These are phyloP conservation scores for Asparagopsis taxiformis DNA, from an alignment of 31 red algal genomes.

Conservation along the genomic window DNA sequence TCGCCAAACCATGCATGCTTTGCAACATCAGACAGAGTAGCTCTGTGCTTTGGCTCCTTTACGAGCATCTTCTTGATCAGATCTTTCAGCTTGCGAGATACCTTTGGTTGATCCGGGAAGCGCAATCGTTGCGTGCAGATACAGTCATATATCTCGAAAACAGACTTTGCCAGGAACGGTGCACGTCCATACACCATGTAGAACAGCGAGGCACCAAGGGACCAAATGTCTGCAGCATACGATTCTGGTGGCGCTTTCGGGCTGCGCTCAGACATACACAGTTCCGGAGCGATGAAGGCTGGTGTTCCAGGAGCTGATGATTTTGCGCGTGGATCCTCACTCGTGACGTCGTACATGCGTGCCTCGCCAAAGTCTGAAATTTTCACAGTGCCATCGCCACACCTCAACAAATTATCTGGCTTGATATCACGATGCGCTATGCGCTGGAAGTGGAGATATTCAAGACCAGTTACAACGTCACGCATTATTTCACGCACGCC, in stretches of 20 bases:
- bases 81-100: slow-evolving; percentile 70
- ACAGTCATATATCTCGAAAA: slow-evolving; percentile 91
- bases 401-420: slow-evolving; percentile 89
- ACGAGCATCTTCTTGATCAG: slow-evolving; percentile 79
- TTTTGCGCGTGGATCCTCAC: slow-evolving; percentile 48
- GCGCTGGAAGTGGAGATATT: slow-evolving; percentile 84
- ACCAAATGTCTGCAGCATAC: slow-evolving; percentile 91
- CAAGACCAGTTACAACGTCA: slow-evolving; percentile 78
- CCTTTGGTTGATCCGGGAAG: slow-evolving; percentile 78
- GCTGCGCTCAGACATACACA: slow-evolving; percentile 80
- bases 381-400: slow-evolving; percentile 87
- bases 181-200: slow-evolving; percentile 86
- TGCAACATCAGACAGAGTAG: slow-evolving; percentile 53
- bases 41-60: slow-evolving; percentile 71
- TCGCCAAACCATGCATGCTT: slow-evolving; percentile 83
- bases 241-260: slow-evolving; percentile 68
- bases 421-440: slow-evolving; percentile 97
- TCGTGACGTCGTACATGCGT: slow-evolving; percentile 57
- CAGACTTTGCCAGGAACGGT: slow-evolving; percentile 80
- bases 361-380: slow-evolving; percentile 95
- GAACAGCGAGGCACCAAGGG: slow-evolving; percentile 87
- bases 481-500: slow-evolving; percentile 73
- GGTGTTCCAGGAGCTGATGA: slow-evolving; percentile 69
- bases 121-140: slow-evolving; percentile 82
- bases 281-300: slow-evolving; percentile 93